Evolutionary conservation across 306 rosid genomes (phyloP), one percentile per base, ranked within the genome.

Genomic region (Vigna reflexopilosa): DNA sequence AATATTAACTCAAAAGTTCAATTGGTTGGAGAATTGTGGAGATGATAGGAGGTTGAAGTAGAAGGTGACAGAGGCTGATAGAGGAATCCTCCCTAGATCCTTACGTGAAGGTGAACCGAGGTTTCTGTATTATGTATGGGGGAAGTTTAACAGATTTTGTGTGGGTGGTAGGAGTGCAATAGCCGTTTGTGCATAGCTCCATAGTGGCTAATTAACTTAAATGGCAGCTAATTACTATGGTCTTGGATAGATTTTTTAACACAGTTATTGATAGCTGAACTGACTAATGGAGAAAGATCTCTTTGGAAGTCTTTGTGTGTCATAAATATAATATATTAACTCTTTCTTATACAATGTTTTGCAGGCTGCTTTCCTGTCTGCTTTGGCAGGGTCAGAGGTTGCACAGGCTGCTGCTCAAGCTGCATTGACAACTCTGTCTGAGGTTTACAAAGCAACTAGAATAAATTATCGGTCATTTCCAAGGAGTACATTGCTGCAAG

Each of bases 281-380:
- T 48, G 51, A 9, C 66, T 49, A 74, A 54, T 48, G 72, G 63
- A 52, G 70, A 59, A 67, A 40, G 69, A 72, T 51, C 58, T 63
- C 28, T 44, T 66, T 36, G 40, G 5, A 62, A 47, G 17, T 48
- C 30, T n/a, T 5, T 55, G 73, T 22, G 44, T 70, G 15, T 51
- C 59, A 70, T 2, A n/a, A 9, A 54, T 44, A 63, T 63, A 32
- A 16, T 32, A 36, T 13, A 9, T 72, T 15, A 5, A 52, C 10
- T 2, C 73, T 47, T 78, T 6, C 4, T 69, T 30, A 58, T 71
- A 65, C 79, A 80, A 85, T 65, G 36, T 52, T 54, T 82, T 50
- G 58, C 85, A 93, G 98, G 95, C 97, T 62, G 97, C 93, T 73
- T 95, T 95, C 79, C 85, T 95, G 65, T 91, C 98, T 58, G 93